Conservation (phyloP, 352 stramenopile genomes). For the Bremia lactucae region DNA sequence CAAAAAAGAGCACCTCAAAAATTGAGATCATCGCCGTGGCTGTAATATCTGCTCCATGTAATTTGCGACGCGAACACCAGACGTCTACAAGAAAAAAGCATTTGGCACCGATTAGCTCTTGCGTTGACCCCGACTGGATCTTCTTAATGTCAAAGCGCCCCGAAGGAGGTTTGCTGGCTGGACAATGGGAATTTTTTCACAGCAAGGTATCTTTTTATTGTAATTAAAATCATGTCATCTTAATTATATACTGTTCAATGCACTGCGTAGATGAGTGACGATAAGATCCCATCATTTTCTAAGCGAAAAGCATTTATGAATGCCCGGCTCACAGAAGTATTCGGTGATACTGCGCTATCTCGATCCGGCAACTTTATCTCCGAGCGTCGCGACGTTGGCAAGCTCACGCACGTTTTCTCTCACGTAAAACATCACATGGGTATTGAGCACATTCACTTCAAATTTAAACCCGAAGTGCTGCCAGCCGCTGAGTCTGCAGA, state of each 20-base stretch:
- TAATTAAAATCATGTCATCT: not conserved
- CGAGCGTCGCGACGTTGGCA: conserved; percentile 45
- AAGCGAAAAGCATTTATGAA: conserved; percentile 53
- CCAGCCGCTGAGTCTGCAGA: conserved; percentile 5
- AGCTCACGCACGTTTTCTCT: conserved; percentile 84
- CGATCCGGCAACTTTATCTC: conserved; percentile 11
- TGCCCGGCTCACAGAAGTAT: conserved; percentile 22
- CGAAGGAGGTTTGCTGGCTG: conserved; percentile 57
- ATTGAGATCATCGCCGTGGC: conserved; percentile 68
- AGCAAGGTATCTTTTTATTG: conserved; percentile 32
- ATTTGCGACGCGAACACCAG: not conserved
- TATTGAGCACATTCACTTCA: conserved; percentile 73
- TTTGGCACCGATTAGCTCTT: conserved; percentile 9
- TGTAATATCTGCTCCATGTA: conserved; percentile 38
- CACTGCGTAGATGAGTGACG: conserved; percentile 38
- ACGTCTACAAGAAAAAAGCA: conserved; percentile 8
- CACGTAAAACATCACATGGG: conserved; percentile 88
- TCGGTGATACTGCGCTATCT: conserved; percentile 18
- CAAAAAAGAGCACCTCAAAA: conserved; percentile 67
- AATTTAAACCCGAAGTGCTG: conserved; percentile 13
- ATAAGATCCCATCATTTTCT: conserved; percentile 52
- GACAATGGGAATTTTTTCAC: conserved; percentile 85
- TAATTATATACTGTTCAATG: not conserved
- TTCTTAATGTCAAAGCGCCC: conserved; percentile 78
- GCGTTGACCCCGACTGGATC: conserved; percentile 27